Percentiles rank a stretch among this genome's conserved stretches.
phyloP scores from a whole-genome alignment of 495 filamentous ascomycete species.

The Aspergillus carlsbadensis region DNA sequence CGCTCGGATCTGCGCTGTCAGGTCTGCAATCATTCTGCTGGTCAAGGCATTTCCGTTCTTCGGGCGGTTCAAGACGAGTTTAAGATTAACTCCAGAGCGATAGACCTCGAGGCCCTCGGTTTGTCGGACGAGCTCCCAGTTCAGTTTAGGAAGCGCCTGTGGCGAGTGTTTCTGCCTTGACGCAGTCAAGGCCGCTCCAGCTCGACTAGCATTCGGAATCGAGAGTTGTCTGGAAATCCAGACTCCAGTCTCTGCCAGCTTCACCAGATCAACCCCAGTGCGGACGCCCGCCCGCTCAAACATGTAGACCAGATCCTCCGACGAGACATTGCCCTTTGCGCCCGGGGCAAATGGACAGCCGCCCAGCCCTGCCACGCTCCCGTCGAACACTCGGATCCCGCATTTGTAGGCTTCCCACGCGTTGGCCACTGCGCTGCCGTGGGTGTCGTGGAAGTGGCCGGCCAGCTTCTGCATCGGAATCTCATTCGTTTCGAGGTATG shows the following conservation, averaged over 20 bases:
- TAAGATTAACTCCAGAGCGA: slow-evolving; percentile 29
- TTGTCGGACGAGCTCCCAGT: slow-evolving; percentile 17
- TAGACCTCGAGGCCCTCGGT: slow-evolving; percentile 18
- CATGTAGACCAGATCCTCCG: slow-evolving; percentile 43
- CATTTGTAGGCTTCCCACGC: slow-evolving; percentile 40
- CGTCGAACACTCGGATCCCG: slow-evolving; percentile 44
- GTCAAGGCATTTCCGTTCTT: slow-evolving; percentile 39
- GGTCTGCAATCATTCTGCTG: slow-evolving; percentile 25
- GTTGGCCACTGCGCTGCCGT: slow-evolving; percentile 44
- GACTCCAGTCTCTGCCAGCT: slow-evolving; percentile 31
- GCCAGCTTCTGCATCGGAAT: slow-evolving; percentile 33
- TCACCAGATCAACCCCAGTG: slow-evolving; percentile 37
- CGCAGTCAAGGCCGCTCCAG: slow-evolving; percentile 26
- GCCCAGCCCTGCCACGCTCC: slow-evolving; percentile 44
- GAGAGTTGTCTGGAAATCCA: slow-evolving; percentile 40
- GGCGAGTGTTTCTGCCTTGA: slow-evolving; percentile 7
- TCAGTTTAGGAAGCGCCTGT: neutral
- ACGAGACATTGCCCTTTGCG: slow-evolving; percentile 46
- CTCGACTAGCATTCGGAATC: slow-evolving; percentile 29
- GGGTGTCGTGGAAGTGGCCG: slow-evolving; percentile 50
- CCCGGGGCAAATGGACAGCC: slow-evolving; percentile 49
- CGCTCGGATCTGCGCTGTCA: slow-evolving; percentile 21
- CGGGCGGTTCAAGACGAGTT: slow-evolving; percentile 31
- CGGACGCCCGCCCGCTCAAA: slow-evolving; percentile 38
- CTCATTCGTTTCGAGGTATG: slow-evolving; percentile 22